Conservation (phyloP, 805 yeast genomes). For the Ogataea methylovora region DNA sequence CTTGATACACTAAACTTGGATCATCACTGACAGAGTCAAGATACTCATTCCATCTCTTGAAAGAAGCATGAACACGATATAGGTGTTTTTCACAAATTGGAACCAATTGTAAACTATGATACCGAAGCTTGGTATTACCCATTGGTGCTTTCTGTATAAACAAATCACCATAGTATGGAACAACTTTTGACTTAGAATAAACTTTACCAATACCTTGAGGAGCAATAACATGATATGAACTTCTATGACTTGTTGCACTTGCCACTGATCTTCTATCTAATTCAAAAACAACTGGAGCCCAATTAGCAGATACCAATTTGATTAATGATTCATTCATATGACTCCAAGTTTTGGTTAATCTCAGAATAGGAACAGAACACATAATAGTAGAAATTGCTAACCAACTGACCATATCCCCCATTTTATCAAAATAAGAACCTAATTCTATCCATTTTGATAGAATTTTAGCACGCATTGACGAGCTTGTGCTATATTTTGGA, state of each 20-base stretch:
- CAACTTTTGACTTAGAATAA: constrained; percentile 68
- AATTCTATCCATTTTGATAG: constrained; percentile 79
- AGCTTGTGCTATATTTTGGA: constrained; percentile 20
- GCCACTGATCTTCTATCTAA: constrained; percentile 67
- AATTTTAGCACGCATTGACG: constrained; percentile 51
- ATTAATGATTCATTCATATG: constrained; percentile 52
- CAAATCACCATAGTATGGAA: constrained; percentile 89
- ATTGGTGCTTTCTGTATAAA: constrained; percentile 40
- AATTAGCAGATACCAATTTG: constrained; percentile 61
- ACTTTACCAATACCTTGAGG: constrained; percentile 80
- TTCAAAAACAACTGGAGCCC: constrained; percentile 92
- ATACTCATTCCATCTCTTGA: constrained; percentile 79
- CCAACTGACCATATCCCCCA: constrained; percentile 95
- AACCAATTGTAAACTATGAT: constrained; percentile 12
- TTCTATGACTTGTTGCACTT: constrained; percentile 47
- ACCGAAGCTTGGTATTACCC: no score
- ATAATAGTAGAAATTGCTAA: constrained; percentile 78
- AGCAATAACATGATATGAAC: constrained; percentile 68
- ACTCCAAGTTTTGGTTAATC: constrained; percentile 72
- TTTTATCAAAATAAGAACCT: constrained; percentile 67
- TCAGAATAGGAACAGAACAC: constrained; percentile 73
- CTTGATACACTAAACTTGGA: constrained; percentile 19
- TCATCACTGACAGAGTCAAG: constrained; percentile 40
- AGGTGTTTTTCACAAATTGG: constrained; percentile 48
- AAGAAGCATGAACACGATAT: constrained; percentile 61